Conservation (phyloP, 345 rosid species). For the Diplotaxis tenuifolia region DNA sequence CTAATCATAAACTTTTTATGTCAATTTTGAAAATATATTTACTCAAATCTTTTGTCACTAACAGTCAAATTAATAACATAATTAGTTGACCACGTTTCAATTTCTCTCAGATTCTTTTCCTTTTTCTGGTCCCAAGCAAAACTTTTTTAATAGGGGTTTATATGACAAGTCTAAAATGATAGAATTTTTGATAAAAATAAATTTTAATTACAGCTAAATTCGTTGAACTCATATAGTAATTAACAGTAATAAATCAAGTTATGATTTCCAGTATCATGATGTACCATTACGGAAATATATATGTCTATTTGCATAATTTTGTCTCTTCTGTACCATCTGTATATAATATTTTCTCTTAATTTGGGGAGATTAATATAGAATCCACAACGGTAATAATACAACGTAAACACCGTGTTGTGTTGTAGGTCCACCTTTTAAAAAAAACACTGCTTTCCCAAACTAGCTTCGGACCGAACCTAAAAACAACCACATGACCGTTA, state of each 20-base stretch:
- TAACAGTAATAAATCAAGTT: background rate
- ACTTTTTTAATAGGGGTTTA: background rate
- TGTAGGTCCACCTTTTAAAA: conserved; percentile 27
- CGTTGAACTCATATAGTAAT: background rate
- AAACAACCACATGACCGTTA: conserved; percentile 51
- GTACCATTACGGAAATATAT: background rate
- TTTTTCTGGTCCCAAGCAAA: background rate
- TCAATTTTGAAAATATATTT: background rate
- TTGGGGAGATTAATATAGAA: conserved; percentile 28
- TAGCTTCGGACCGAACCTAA: conserved; percentile 59
- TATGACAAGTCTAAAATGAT: background rate
- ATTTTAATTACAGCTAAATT: background rate
- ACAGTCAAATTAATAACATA: background rate
- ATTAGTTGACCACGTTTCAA: background rate
- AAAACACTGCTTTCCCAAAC: conserved; percentile 19
- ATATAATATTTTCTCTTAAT: conserved; percentile 3
- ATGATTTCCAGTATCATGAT: background rate
- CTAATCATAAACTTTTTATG: background rate
- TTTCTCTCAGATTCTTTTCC: too few species aligned
- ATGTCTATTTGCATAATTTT: background rate
- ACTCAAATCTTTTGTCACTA: background rate
- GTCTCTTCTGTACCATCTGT: background rate
- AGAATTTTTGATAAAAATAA: background rate
- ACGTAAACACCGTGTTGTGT: conserved; percentile 36
- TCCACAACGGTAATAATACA: conserved; percentile 39